phyloP scores from a whole-genome alignment of 805 yeast species.

The Wickerhamomyces tratensis region DNA sequence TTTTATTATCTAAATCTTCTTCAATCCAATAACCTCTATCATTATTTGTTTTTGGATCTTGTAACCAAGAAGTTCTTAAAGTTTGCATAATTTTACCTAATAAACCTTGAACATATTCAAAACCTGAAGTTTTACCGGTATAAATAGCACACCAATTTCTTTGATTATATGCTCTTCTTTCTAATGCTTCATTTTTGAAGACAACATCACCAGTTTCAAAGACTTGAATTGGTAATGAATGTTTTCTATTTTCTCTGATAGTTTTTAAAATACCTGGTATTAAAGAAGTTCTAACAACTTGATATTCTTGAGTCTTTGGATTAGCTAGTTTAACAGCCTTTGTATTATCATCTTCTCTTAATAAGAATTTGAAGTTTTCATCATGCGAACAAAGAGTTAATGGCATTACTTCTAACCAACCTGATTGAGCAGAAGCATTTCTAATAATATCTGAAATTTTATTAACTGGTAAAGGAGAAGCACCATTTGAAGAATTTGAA shows the following conservation, averaged over 20 bases:
- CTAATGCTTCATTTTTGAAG: constrained; percentile 66
- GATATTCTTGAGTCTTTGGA: constrained; percentile 95
- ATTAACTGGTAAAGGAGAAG: constrained; percentile 84
- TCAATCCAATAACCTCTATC: constrained; percentile 85
- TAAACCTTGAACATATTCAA: constrained; percentile 90
- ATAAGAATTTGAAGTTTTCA: constrained; percentile 87
- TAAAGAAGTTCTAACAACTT: constrained; percentile 92
- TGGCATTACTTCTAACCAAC: constrained; percentile 95
- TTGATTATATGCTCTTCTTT: constrained; percentile 86
- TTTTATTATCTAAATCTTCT: constrained; percentile 53
- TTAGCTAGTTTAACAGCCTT: constrained; percentile 85
- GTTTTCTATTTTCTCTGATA: constrained; percentile 91
- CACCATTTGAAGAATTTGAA: constrained; percentile 66
- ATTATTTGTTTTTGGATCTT: constrained; percentile 30
- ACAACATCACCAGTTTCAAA: constrained; percentile 95
- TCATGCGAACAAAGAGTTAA: constrained; percentile 93
- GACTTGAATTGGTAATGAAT: constrained; percentile 87
- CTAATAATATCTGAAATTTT: constrained; percentile 87
- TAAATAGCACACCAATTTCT: constrained; percentile 92
- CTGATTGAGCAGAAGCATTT: constrained; percentile 84
- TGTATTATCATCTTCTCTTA: constrained; percentile 57
- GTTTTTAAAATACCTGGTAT: constrained; percentile 94
- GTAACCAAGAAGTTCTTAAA: constrained; percentile 80
- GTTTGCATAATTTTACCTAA: constrained; percentile 95
- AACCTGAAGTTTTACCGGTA: constrained; percentile 93